Evolutionary conservation across 2,329 filamentous ascomycete species (phyloP), one percentile per base, ranked within the genome.

Genomic region (Madurella mycetomatis): DNA sequence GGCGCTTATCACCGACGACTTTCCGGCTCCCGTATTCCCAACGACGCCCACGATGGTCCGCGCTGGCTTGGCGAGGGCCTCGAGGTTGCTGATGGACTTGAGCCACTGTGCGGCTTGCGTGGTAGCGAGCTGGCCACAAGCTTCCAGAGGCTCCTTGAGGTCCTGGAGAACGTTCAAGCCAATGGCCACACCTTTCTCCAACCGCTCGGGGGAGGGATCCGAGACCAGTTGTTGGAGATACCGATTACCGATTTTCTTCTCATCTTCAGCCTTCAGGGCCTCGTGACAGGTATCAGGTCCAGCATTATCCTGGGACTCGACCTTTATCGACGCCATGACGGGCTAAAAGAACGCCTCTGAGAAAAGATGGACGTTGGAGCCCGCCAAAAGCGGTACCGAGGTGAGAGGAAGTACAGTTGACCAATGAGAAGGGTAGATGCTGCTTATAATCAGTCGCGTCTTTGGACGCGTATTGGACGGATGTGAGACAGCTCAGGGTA

Each of bases 1-100:
- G 1, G 82, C 82, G 61, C 84, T 85, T 65, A 86, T 84, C 1
- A 85, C 72, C 9, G 77, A 81, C 9, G 76, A 81, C 61, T 86
- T 86, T 1, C 82, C 82, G 5, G 79, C 78, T 0, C 82, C 82
- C 0, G 82, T 85, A 49, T 79, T 81, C 1, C 82, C 83, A 3
- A 84, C 76, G 1, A 86, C 77, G 13, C 81, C 82, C 19, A 85
- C 72, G 0, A 84, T 72, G 11, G 73, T 63, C 13, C 53, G 44
- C 0, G 53, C 52, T 7, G 72, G 68, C 30, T 71, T 55, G 8
- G 57, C 49, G 16, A 48, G 56, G 9, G 44, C 31, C 18, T 57
- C 44, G 13, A 63, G 45, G 0, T 58, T 43, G 30, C 11, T 31
- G 34, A 63, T 60, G 12, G 54, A 41, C 45, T 55, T 53, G 11